Evolutionary conservation across 192 early-diverging fungal species (phyloP).

Genomic region (Coemansia umbellata): DNA sequence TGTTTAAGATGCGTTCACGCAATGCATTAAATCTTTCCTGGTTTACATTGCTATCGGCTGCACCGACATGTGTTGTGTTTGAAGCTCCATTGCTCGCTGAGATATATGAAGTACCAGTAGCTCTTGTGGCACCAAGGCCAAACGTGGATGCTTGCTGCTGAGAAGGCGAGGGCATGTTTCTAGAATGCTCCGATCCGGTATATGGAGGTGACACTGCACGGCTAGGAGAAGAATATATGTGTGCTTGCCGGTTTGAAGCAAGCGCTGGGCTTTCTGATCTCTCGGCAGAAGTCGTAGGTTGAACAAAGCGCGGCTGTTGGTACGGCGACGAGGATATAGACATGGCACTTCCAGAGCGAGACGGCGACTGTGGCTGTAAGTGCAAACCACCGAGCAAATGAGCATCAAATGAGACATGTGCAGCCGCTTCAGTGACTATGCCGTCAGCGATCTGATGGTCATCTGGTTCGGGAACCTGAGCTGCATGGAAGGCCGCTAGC

Average conservation of each 20-base stretch:
- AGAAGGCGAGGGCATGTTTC: constrained; percentile 9
- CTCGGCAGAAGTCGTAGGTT: not conserved
- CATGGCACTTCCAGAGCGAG: constrained; percentile 15
- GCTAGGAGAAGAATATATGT: constrained; percentile 7
- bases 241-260: not conserved
- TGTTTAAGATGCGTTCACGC: constrained; percentile 32
- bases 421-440: not conserved
- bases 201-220: constrained; percentile 10
- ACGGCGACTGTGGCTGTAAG: not conserved
- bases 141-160: not conserved
- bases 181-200: constrained; percentile 5
- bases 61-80: not conserved
- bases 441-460: constrained; percentile 2
- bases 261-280: constrained; percentile 17
- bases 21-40: constrained; percentile 18
- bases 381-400: not conserved
- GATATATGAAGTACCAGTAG: not conserved
- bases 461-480: constrained; percentile 7
- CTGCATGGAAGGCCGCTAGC: constrained; percentile 16
- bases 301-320: constrained; percentile 14
- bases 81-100: not conserved
- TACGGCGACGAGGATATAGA: constrained; percentile 12
- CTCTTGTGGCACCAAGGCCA: not conserved
- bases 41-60: constrained; percentile 1
- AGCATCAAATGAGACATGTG: not conserved